These are phyloP conservation scores for Colletotrichum echinochloae DNA, from an alignment of 2,329 filamentous ascomycete genomes.

Conservation along the genomic window DNA sequence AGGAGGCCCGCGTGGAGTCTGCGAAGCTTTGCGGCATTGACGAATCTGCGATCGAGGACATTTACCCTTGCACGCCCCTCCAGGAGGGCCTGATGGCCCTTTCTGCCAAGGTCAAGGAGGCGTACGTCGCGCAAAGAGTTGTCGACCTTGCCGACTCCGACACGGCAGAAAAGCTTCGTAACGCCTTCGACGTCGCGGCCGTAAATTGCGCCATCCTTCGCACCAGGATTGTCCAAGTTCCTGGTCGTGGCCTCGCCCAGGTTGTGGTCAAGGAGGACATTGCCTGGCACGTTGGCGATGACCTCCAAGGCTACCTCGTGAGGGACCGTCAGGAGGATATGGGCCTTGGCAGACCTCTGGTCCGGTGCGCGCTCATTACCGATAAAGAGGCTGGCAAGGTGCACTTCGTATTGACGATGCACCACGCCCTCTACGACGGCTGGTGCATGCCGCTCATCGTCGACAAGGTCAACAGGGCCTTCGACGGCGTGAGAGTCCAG, in stretches of 20 bases:
- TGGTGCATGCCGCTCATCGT: constrained; percentile 66
- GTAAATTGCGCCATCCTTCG: constrained; percentile 57
- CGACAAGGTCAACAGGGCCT: constrained; percentile 60
- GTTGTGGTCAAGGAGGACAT: constrained; percentile 58
- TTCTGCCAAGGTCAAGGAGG: constrained; percentile 62
- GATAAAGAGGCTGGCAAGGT: constrained; percentile 48
- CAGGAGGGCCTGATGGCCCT: constrained; percentile 68
- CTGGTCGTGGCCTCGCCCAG: constrained; percentile 58
- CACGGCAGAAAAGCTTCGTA: constrained; percentile 54
- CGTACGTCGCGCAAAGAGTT: constrained; percentile 65
- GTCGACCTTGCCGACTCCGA: constrained; percentile 53
- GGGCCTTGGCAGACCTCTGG: constrained; percentile 59
- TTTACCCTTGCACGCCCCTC: constrained; percentile 66
- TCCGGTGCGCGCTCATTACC: constrained; percentile 58
- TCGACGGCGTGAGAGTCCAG: constrained; percentile 49
- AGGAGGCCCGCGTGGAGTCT: constrained; percentile 52
- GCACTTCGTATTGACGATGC: constrained; percentile 65
- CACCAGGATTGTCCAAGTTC: constrained; percentile 61
- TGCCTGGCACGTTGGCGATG: constrained; percentile 49
- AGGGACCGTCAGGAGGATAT: constrained; percentile 55
- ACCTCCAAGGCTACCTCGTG: constrained; percentile 55
- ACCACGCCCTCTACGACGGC: constrained; percentile 69
- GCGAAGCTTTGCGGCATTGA: constrained; percentile 55
- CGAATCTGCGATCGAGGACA: constrained; percentile 56
- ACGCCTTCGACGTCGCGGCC: constrained; percentile 56